phyloP scores from a whole-genome alignment of 345 rosid species.

The Salix udensis region DNA sequence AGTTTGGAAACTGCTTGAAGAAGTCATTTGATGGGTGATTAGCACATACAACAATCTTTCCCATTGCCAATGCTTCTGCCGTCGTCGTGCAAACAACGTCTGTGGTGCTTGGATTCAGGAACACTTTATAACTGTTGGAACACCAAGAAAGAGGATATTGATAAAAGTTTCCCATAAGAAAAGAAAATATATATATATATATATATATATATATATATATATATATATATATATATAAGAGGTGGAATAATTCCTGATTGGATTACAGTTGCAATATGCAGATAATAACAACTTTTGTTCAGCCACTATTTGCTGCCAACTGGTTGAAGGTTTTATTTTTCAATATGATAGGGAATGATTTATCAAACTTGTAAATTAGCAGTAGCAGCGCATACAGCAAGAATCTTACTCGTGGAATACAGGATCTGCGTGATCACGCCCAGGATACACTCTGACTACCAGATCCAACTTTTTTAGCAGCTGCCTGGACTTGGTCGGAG shows the following conservation, averaged over 20 bases:
- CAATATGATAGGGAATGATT: no score
- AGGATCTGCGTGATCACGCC: slow-evolving; percentile 84
- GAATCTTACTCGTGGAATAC: slow-evolving; percentile 79
- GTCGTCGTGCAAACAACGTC: slow-evolving; percentile 98
- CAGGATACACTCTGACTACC: slow-evolving; percentile 61
- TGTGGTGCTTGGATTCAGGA: slow-evolving; percentile 95
- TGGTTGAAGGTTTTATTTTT: no score
- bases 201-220: no score
- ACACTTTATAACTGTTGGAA: slow-evolving; percentile 71
- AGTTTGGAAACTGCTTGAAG: slow-evolving; percentile 78
- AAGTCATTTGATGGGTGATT: slow-evolving; percentile 34
- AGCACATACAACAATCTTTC: slow-evolving; percentile 66
- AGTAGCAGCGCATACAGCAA: slow-evolving; percentile 1
- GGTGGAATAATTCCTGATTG: neutral
- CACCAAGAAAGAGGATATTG: slow-evolving; percentile 2
- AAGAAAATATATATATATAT: no score
- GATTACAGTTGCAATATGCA: neutral
- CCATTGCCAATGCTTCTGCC: slow-evolving; percentile 98
- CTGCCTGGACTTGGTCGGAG: slow-evolving; percentile 62
- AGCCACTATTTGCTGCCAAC: neutral
- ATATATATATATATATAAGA: no score
- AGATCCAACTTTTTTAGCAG: slow-evolving; percentile 56
- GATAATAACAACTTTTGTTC: neutral
- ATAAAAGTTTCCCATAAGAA: neutral
- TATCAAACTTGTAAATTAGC: no score